Percentiles rank a stretch among this genome's conserved stretches.
phyloP scores from a whole-genome alignment of 768 basidiomycete species.

The Mycena vulgaris region DNA sequence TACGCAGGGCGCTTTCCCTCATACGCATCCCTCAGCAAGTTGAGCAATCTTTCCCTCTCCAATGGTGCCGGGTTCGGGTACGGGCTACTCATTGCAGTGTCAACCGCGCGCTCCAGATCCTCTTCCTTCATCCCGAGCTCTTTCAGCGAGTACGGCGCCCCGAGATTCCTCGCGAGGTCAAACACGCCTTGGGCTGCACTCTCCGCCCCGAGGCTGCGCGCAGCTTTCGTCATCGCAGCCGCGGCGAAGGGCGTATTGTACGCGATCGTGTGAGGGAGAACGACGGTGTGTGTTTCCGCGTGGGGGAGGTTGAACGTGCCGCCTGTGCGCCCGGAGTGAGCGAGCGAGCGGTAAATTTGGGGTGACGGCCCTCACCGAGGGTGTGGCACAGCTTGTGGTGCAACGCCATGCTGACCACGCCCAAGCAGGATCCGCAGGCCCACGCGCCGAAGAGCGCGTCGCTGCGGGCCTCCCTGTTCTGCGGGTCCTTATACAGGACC shows the following conservation, averaged over 20 bases:
- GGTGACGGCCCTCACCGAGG: slow-evolving; percentile 47
- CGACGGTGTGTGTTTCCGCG: slow-evolving; percentile 59
- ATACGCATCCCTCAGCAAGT: slow-evolving; percentile 49
- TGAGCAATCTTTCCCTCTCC: slow-evolving; percentile 50
- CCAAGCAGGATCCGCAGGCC: slow-evolving; percentile 53
- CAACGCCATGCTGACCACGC: slow-evolving; percentile 53
- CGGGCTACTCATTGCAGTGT: slow-evolving; percentile 53
- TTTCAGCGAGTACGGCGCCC: slow-evolving; percentile 52
- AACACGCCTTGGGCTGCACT: slow-evolving; percentile 44
- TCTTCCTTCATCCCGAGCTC: slow-evolving; percentile 59
- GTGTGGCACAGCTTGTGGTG: slow-evolving; percentile 60
- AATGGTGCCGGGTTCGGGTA: slow-evolving; percentile 58
- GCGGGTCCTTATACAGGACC: slow-evolving; percentile 44
- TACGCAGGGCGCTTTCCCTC: slow-evolving; percentile 48
- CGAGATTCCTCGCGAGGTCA: slow-evolving; percentile 44
- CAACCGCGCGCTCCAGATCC: slow-evolving; percentile 55
- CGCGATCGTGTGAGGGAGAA: slow-evolving; percentile 58
- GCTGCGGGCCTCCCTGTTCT: slow-evolving; percentile 49
- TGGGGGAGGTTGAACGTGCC: slow-evolving; percentile 59
- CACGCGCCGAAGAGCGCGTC: slow-evolving; percentile 57
- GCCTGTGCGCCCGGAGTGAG: slow-evolving; percentile 38
- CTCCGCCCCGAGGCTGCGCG: slow-evolving; percentile 43
- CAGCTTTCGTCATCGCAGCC: slow-evolving; percentile 51
- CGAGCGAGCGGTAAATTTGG: slow-evolving; percentile 6
- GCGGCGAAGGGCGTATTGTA: slow-evolving; percentile 55